Conservation (phyloP, 805 yeast genomes). For the Lachancea kluyveri region DNA sequence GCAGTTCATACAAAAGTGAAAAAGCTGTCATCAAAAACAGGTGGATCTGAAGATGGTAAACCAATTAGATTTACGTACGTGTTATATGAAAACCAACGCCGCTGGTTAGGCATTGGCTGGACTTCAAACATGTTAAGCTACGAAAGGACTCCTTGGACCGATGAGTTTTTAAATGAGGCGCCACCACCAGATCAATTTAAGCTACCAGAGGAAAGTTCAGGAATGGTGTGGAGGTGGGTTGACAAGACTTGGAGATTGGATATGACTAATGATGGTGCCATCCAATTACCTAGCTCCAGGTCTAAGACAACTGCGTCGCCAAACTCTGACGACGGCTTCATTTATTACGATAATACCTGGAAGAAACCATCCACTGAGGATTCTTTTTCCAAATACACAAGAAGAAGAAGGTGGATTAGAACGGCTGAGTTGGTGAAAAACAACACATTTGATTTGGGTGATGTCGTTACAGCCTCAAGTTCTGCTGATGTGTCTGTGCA, state of each 20-base stretch:
- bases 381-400: conserved; percentile 81
- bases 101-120: conserved; percentile 99
- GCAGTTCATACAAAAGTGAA: conserved; percentile 37
- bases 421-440: conserved; percentile 72
- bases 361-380: conserved; percentile 84
- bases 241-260: conserved; percentile 91
- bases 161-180: conserved; percentile 84
- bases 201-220: conserved; percentile 70
- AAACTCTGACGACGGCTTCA: conserved; percentile 72
- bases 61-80: conserved; percentile 85
- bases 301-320: conserved; percentile 58
- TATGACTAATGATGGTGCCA: conserved; percentile 79
- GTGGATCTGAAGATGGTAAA: conserved; percentile 32
- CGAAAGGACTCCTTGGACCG: conserved; percentile 97
- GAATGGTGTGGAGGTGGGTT: conserved; percentile 91
- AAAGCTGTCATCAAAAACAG: conserved; percentile 26
- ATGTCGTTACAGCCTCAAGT: conserved; percentile 1
- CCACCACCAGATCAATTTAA: conserved; percentile 71
- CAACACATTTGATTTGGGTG: conserved; percentile 6
- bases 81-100: conserved; percentile 87
- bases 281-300: conserved; percentile 60
- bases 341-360: conserved; percentile 93
- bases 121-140: conserved; percentile 84
- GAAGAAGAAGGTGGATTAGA: conserved; percentile 93
- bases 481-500: conserved; percentile 5